Evolutionary conservation across 768 basidiomycete species (phyloP).

Genomic region (Tricholoma sp.): DNA sequence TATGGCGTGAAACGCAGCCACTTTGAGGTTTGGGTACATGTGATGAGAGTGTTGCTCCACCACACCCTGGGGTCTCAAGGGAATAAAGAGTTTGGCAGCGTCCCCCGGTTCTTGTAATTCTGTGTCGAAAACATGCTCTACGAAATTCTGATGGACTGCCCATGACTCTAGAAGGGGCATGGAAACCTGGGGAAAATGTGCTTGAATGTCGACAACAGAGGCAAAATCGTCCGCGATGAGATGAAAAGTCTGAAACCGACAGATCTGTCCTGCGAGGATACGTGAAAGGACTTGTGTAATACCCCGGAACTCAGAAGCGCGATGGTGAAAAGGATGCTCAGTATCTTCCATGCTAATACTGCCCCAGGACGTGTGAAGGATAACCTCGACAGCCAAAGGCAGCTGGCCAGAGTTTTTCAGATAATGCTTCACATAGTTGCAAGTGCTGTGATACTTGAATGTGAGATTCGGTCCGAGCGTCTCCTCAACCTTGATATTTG

Average conservation of each 20-base stretch:
- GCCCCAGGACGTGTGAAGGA: neutral
- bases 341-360: neutral
- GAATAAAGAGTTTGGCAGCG: neutral
- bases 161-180: neutral
- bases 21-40: neutral
- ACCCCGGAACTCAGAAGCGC: neutral
- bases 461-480: neutral
- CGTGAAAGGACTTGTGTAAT: neutral
- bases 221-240: neutral
- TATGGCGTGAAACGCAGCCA: neutral
- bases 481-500: neutral
- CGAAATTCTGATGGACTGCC: neutral
- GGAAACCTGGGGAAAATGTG: neutral
- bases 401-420: neutral
- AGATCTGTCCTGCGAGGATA: neutral
- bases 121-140: neutral
- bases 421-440: neutral
- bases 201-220: neutral
- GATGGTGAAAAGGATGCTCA: neutral
- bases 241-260: neutral
- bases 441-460: neutral
- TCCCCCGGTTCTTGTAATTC: neutral
- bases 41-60: neutral
- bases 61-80: neutral
- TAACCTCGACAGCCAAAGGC: neutral